Evolutionary conservation across 495 filamentous ascomycete genomes (phyloP), one percentile per base, ranked within the genome.

Genomic region (Penicillium verhagenii): DNA sequence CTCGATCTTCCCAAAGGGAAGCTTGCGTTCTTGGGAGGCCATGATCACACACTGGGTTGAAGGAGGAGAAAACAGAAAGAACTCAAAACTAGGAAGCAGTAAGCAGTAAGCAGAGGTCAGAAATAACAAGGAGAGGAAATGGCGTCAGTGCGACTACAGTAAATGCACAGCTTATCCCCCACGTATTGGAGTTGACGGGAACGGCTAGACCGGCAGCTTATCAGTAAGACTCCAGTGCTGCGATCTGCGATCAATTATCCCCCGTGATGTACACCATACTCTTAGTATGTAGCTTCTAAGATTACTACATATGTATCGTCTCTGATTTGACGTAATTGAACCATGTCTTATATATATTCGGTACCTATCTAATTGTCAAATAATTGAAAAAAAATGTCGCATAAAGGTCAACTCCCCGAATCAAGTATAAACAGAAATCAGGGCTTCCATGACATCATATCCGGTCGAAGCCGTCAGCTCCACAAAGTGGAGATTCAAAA

Each of bases 1-100:
- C 73, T 87, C 84, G 57, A 89, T 87, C 68, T 75, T 77, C 63
- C 76, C 76, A 63, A 77, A 67, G 39, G 76, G 74, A 62, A 73
- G 69, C 53, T 64, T 73, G 40, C 68, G 67, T 37, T 77, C 73
- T 52, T 71, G 65, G 24, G 40, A 52, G 11, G 71, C 68, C 74
- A 76, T 78, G 35, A 13, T 58, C 31, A 25, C 25, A 18, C 6
- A 26, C 20, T 25, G 14, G 6, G 4, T 24, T 16, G 33, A n/a
- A 45, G 8, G 45, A 38, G 42, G 13, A 44, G 8, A 50, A 31
- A 54, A 47, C 33, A 18, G 14, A 47, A 16, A 40, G 44, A n/a
- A 48, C 4, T 33, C 14, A 29, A 49, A 28, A 13, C 14, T 18
- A 53, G n/a, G 37, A 38, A 31, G 21, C 25, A 35, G 48, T 48